Percentiles rank a stretch among this genome's conserved stretches.
These are phyloP conservation scores for Malbranchea cinnamomea DNA, from an alignment of 2,329 filamentous ascomycete genomes.

Conservation along the genomic window DNA sequence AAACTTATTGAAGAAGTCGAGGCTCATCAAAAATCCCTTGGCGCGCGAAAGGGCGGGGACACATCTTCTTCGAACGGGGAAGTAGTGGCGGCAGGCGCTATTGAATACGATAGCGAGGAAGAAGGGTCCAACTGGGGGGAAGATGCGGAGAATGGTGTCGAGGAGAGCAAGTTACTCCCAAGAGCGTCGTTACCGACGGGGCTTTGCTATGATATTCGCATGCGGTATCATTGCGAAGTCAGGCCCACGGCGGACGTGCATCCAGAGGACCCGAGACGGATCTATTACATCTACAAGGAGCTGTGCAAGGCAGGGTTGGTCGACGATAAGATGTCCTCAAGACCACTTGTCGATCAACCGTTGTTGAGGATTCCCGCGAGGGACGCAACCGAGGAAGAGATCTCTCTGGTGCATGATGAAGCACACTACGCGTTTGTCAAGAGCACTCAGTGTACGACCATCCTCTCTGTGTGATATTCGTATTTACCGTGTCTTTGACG, in stretches of 20 bases:
- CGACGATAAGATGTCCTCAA: conserved; percentile 40
- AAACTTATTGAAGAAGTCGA: conserved; percentile 8
- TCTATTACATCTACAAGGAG: conserved; percentile 83
- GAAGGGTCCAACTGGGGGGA: conserved; percentile 13
- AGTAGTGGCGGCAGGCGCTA: too few relatives aligned
- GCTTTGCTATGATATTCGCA: conserved; percentile 80
- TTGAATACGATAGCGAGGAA: not conserved
- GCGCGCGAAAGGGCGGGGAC: too few relatives aligned
- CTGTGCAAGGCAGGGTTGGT: conserved; percentile 72
- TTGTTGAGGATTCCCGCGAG: conserved; percentile 60
- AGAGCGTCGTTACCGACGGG: conserved; percentile 49
- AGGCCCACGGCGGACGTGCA: conserved; percentile 58
- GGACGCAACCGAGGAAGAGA: conserved; percentile 63
- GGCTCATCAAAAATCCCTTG: conserved; percentile 6
- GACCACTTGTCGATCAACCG: conserved; percentile 36
- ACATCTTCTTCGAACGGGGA: conserved; percentile 2
- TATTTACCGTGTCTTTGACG: too few relatives aligned
- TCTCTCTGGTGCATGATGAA: conserved; percentile 62
- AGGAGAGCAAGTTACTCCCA: conserved; percentile 28
- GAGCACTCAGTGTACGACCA: conserved; percentile 31
- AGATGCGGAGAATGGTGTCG: conserved; percentile 23
- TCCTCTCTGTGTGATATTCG: not conserved
- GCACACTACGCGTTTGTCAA: conserved; percentile 69
- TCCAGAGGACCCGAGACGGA: conserved; percentile 83
- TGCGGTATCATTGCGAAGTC: conserved; percentile 88